phyloP scores from a whole-genome alignment of 768 basidiomycete species.

The Auriscalpium orientale region DNA sequence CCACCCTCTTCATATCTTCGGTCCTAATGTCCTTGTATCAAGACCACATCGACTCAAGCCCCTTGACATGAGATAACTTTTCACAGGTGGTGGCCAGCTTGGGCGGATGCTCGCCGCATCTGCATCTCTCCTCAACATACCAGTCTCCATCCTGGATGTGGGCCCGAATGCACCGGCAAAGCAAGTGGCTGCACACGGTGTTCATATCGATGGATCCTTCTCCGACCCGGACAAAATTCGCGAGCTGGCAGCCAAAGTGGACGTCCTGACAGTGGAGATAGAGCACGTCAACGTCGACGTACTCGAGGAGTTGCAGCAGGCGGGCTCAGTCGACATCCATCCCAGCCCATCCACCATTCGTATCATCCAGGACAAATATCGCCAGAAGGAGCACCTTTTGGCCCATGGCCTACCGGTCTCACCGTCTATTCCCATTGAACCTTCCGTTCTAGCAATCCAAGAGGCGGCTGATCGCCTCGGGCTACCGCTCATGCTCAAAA shows the following conservation, averaged over 20 bases:
- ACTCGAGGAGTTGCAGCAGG: conserved; percentile 51
- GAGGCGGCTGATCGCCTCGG: conserved; percentile 55
- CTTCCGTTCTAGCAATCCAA: conserved; percentile 41
- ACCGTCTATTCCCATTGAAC: conserved; percentile 54
- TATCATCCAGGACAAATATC: conserved; percentile 74
- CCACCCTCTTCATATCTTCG: not conserved
- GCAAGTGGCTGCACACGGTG: conserved; percentile 60
- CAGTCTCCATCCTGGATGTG: conserved; percentile 77
- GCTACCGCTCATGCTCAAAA: conserved; percentile 92
- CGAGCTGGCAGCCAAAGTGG: conserved; percentile 70
- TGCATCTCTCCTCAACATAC: conserved; percentile 80
- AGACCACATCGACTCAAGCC: not conserved
- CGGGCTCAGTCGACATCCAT: conserved; percentile 36
- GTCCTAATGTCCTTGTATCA: not conserved
- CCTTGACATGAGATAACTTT: not conserved
- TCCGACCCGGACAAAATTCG: conserved; percentile 70
- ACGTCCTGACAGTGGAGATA: conserved; percentile 91
- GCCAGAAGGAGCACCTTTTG: conserved; percentile 54
- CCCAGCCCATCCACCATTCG: conserved; percentile 78
- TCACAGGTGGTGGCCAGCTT: conserved; percentile 89
- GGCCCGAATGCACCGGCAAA: conserved; percentile 83
- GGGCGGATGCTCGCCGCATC: conserved; percentile 94
- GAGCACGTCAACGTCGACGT: conserved; percentile 86
- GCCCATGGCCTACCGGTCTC: conserved; percentile 44
- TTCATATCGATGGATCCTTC: conserved; percentile 87